These are phyloP conservation scores for Psophocarpus tetragonolobus DNA, from an alignment of 306 rosid genomes.

Conservation along the genomic window DNA sequence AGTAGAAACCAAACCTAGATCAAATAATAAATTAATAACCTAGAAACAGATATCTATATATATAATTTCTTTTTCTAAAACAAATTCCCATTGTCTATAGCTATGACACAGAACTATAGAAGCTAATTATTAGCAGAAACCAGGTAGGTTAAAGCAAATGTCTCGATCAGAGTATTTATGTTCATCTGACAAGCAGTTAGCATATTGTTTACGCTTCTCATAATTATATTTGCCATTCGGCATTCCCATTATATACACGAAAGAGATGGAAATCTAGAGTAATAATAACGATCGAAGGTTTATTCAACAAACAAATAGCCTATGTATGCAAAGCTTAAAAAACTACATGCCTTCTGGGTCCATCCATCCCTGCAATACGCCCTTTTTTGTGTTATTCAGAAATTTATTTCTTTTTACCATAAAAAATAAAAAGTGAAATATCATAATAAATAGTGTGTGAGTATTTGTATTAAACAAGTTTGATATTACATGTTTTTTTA, in stretches of 20 bases:
- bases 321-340: background rate
- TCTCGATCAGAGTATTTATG: constrained; percentile 21
- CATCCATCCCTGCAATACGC: background rate
- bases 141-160: constrained; percentile 11
- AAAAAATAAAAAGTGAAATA: no score
- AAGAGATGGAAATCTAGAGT: background rate
- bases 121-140: background rate
- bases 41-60: constrained; percentile 1
- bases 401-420: background rate
- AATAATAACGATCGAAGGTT: background rate
- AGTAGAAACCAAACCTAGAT: constrained; percentile 17
- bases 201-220: background rate
- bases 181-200: background rate
- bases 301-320: background rate
- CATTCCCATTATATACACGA: background rate
- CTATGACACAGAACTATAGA: background rate
- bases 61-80: background rate
- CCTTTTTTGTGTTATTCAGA: background rate
- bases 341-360: background rate
- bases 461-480: no score
- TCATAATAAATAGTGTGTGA: no score
- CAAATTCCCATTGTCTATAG: background rate
- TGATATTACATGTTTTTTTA: no score
- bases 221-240: constrained; percentile 1
- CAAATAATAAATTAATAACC: background rate